Conservation (phyloP, 192 early-diverging fungal species). For the Martensiomyces pterosporus region DNA sequence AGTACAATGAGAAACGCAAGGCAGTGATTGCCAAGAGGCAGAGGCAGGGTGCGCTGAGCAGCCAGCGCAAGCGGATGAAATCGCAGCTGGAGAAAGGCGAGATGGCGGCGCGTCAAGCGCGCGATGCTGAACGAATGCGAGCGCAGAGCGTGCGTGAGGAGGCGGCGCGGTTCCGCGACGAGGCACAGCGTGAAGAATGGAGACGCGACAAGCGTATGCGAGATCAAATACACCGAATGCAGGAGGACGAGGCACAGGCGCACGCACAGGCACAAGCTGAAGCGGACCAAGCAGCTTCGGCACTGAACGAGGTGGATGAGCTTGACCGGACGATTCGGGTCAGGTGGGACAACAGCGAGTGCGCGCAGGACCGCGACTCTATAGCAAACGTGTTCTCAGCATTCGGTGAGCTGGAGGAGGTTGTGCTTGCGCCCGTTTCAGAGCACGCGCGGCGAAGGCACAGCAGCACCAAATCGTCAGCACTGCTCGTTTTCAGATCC, state of each 20-base stretch:
- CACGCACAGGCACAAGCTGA: neutral
- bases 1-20: conserved; percentile 28
- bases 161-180: conserved; percentile 31
- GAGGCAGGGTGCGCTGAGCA: conserved; percentile 19
- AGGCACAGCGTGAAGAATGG: conserved; percentile 15
- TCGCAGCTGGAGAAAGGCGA: conserved; percentile 37
- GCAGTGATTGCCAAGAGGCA: conserved; percentile 39
- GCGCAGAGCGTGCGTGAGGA: conserved; percentile 18
- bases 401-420: conserved; percentile 40
- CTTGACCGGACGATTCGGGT: conserved; percentile 31
- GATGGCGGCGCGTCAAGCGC: conserved; percentile 11
- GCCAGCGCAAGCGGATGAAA: conserved; percentile 42
- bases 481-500: conserved; percentile 34
- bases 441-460: conserved; percentile 2
- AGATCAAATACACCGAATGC: conserved; percentile 16
- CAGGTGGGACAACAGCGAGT: conserved; percentile 18
- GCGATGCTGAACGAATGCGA: conserved; percentile 3
- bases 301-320: conserved; percentile 25
- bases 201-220: conserved; percentile 28
- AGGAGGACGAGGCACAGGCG: conserved; percentile 3
- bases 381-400: conserved; percentile 16
- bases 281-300: neutral
- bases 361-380: conserved; percentile 1
- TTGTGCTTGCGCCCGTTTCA: conserved; percentile 34
- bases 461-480: conserved; percentile 10